Base-by-base conservation (phyloP, 2,329 filamentous ascomycete genomes). In the Biscogniauxia marginata region DNA sequence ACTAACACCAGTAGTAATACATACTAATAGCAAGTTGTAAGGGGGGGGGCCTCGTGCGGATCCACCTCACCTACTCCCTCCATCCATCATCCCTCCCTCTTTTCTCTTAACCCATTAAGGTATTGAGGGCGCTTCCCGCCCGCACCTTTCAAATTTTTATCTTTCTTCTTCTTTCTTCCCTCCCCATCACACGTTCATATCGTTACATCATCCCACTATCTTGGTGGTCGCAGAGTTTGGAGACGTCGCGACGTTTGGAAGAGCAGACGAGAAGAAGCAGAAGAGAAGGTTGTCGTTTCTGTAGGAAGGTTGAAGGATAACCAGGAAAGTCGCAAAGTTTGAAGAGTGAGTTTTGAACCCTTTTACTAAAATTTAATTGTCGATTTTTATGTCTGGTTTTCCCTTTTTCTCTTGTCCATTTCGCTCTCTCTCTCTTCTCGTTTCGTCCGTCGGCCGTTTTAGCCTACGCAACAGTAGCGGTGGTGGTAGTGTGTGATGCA, bases 211-310 rank as follows among this genome's bases (percentile, higher is more conserved):
- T 52, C 55, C 57, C 50, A 51, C 53, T 56, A 53, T 53, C 52
- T 56, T 48, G 60, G 67, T 66, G 66, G 67, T 65, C 63, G 67
- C 58, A 58, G 67, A 64, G 67, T 65, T 67, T 52, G 66, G 67
- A 62, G 63, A 58, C 56, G 56, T 58, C 54, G 54, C 49, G 50
- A 46, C 50, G 63, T 53, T 62, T 53, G 60, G 63, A 58, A 63
- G 65, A 64, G 30, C 30, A 60, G 63, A 57, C 56, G 59, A 62
- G 56, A 60, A 60, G 30, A 39, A 39, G 30, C 2, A 11, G 62
- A 56, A 58, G 53, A 54, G 58, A 62, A 62, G 59, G 62, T 62
- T 64, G 60, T 20, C 52, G 60, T 61, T 59, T 20, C 45, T 13
- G 21, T 18, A 46, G 62, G 54, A 52, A 54, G 55, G 60, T 56